Conservation (phyloP, 2,329 filamentous ascomycete species). For the Colletotrichum sp. region DNA sequence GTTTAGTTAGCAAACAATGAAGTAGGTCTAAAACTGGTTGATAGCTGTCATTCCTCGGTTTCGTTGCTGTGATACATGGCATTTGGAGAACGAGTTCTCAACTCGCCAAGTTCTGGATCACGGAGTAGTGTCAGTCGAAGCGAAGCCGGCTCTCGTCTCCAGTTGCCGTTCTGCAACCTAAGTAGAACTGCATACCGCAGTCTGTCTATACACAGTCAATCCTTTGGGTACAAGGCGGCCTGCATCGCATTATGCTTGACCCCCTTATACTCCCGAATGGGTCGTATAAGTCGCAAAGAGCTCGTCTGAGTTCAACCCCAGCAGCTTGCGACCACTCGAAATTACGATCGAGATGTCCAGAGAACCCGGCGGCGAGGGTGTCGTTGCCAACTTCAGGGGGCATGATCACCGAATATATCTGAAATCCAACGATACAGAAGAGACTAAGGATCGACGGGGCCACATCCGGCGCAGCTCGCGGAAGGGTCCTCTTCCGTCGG, state of each 20-base stretch:
- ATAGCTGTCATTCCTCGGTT: neutral
- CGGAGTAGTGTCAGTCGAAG: neutral
- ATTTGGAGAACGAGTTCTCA: neutral
- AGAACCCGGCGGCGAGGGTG: neutral
- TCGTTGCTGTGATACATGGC: neutral
- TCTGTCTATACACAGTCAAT: neutral
- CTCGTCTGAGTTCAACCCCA: neutral
- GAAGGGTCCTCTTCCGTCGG: neutral
- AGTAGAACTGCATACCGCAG: neutral
- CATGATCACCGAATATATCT: neutral
- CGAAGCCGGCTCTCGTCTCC: neutral
- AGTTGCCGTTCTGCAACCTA: neutral
- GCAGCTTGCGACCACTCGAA: neutral
- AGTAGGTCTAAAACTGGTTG: neutral
- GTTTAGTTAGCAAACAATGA: neutral
- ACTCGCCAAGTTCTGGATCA: neutral
- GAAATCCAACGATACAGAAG: neutral
- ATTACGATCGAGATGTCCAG: neutral
- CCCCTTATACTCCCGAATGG: neutral
- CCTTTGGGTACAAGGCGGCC: neutral
- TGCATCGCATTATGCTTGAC: neutral
- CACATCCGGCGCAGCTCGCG: neutral
- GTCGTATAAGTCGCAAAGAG: neutral
- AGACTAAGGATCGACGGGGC: neutral
- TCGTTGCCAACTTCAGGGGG: neutral